Evolutionary conservation across 371 early-diverging fungal genomes (phyloP).

Genomic region (Rhizopus sp.): DNA sequence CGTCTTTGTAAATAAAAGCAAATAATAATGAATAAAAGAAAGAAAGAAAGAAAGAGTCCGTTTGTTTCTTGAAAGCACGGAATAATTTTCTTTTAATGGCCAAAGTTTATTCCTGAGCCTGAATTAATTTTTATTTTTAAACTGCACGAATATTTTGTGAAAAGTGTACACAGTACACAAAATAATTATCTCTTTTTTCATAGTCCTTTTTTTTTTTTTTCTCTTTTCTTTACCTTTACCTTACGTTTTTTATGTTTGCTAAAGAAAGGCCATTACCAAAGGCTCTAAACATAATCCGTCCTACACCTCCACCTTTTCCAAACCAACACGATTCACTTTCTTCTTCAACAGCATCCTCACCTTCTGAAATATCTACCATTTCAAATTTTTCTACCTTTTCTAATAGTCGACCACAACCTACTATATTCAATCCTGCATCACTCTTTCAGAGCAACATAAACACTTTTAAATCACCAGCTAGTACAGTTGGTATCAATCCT

Average conservation of each 20-base stretch:
- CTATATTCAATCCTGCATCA: conserved; percentile 21
- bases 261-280: conserved; percentile 32
- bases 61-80: too few species aligned
- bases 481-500: conserved; percentile 27
- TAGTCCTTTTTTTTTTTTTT: conserved; percentile 6
- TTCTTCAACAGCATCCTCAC: conserved; percentile 26
- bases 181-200: conserved; percentile 7
- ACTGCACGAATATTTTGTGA: too few species aligned
- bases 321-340: conserved; percentile 23
- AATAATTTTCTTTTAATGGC: too few species aligned
- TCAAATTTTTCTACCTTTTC: conserved; percentile 21
- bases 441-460: conserved; percentile 24
- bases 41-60: too few species aligned
- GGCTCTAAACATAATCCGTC: conserved; percentile 38
- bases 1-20: too few species aligned
- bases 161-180: conserved; percentile 3
- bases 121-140: too few species aligned
- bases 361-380: conserved; percentile 26
- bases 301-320: conserved; percentile 21
- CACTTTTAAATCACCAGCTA: conserved; percentile 12
- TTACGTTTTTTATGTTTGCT: conserved; percentile 16
- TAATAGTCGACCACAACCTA: conserved; percentile 20
- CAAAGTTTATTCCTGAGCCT: too few species aligned
- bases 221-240: conserved; percentile 8
- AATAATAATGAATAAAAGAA: too few species aligned